Evolutionary conservation across 306 rosid species (phyloP).

Genomic region (Cicer chorassanicum): DNA sequence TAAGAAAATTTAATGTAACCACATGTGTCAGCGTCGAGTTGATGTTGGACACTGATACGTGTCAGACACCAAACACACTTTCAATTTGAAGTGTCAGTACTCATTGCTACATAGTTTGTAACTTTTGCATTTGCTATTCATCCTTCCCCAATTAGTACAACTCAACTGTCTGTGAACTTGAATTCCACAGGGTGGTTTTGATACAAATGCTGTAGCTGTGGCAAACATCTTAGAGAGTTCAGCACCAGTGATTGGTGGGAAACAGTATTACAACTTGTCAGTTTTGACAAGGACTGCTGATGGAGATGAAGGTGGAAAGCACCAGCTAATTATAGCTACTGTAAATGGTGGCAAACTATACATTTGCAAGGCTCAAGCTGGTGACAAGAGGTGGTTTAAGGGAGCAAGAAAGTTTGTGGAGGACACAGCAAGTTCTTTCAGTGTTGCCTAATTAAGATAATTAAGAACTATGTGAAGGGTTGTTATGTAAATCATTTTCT

Average conservation of each 20-base stretch:
- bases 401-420: conserved; percentile 91
- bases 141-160: background rate
- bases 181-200: conserved; percentile 82
- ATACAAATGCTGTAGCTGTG: conserved; percentile 74
- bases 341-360: conserved; percentile 86
- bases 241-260: conserved; percentile 52
- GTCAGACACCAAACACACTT: background rate
- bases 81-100: background rate
- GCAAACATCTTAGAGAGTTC: conserved; percentile 79
- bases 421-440: conserved; percentile 76
- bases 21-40: background rate
- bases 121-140: background rate
- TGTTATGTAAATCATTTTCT: conserved; percentile 56
- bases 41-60: background rate
- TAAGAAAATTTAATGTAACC: background rate
- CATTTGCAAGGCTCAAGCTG: conserved; percentile 97
- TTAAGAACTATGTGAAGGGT: conserved; percentile 40
- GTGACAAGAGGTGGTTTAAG: conserved; percentile 99
- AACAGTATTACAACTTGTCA: conserved; percentile 64
- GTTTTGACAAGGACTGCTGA: conserved; percentile 97
- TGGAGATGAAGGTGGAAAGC: conserved; percentile 98
- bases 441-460: conserved; percentile 68
- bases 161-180: conserved; percentile 40
- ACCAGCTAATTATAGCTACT: conserved; percentile 80
- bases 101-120: background rate